Evolutionary conservation across 139 green algal species (phyloP).

Genomic region (Eudorina sp.): DNA sequence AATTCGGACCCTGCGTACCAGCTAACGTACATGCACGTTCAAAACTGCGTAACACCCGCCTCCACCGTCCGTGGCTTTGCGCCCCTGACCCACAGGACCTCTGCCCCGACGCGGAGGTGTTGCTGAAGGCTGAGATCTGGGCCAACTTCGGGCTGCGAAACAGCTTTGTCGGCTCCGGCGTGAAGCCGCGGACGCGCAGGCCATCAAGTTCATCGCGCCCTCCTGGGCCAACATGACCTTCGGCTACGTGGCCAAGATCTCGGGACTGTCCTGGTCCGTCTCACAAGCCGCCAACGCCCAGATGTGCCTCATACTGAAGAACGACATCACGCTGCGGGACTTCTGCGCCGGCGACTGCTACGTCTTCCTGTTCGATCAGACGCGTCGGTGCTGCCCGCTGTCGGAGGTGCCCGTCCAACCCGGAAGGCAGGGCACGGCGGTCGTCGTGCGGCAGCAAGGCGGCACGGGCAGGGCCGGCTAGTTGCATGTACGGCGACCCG

Average conservation of each 20-base stretch:
- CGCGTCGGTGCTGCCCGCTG: not conserved
- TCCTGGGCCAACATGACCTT: not conserved
- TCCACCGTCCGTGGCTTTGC: no score
- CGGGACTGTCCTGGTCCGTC: not conserved
- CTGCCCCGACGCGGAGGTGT: not conserved
- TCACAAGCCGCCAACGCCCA: not conserved
- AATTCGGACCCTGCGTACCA: no score
- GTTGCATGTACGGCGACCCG: no score
- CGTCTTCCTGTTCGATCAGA: not conserved
- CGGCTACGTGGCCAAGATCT: not conserved
- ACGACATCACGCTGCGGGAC: not conserved
- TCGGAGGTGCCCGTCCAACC: no score
- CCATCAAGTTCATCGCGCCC: not conserved
- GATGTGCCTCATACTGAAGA: not conserved
- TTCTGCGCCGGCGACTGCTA: not conserved
- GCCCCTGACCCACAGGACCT: no score
- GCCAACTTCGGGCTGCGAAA: not conserved
- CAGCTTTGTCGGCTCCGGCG: not conserved
- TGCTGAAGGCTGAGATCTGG: not conserved
- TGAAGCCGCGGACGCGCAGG: not conserved
- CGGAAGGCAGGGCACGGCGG: no score
- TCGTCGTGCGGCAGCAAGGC: not conserved
- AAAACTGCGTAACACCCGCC: no score
- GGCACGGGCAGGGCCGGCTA: no score
- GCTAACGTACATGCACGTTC: not conserved